Evolutionary conservation across 495 filamentous ascomycete genomes (phyloP), one percentile per base, ranked within the genome.

Genomic region (Collariella sp.): DNA sequence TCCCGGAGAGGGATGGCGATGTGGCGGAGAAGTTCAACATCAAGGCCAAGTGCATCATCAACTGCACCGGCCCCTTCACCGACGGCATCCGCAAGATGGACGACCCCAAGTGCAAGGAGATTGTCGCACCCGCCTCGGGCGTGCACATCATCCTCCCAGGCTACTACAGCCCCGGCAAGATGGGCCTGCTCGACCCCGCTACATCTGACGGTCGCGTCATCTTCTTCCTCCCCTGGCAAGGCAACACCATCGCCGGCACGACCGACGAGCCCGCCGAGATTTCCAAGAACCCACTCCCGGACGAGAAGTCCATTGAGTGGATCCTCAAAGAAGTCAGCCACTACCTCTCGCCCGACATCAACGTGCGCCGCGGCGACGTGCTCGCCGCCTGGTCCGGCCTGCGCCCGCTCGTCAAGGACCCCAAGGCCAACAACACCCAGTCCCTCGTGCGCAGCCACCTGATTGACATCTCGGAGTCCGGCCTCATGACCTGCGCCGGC

Each of bases 201-300:
- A 97, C 93, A 0, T 96, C 91, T 0, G 93, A 98, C 66, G 93
- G 93, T 16, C 81, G 93, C 62, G 93, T 98, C 38, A 96, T 97
- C 62, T 98, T 98, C 83, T 98, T 98, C 80, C 81, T 98, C 26
- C 93, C 93, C 16, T 98, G 93, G 93, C 91, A 97, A 72, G 93
- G 93, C 44, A 98, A 98, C 72, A 98, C 93, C 24, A 97, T 98
- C 62, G 93, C 93, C 20, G 93, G 93, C 56, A 98, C 93, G 18
- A 98, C 93, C 9, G 93, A 98, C 61, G 85, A 88, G 19, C 86
- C 91, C 6, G 86, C 88, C n/a, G 71, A 73, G 19, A 85, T 98
- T 50, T 80, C 81, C 7, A 76, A 76, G n/a, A 89, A 95, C 61
- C 93, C 93, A 0, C 71, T 95, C 29, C 89, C 93, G 7, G 84